Conservation (phyloP, 768 basidiomycete species). For the Fomitopsis serialis region DNA sequence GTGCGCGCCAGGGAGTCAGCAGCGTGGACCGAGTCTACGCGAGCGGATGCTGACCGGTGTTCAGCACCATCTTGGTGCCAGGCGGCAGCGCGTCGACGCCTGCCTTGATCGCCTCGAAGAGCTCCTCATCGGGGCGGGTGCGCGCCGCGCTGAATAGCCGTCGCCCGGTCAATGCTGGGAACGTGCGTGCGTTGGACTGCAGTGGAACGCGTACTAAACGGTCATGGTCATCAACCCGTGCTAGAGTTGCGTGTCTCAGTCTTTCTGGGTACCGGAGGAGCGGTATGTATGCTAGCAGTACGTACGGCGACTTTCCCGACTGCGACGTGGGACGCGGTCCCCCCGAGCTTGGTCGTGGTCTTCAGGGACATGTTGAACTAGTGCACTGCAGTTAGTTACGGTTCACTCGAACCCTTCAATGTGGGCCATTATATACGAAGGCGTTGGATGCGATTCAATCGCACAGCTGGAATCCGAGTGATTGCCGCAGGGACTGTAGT, state of each 20-base stretch:
- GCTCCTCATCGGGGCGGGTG: conserved; percentile 47
- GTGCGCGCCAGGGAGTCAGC: conserved; percentile 4
- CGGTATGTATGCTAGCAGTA: conserved; percentile 14
- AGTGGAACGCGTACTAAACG: conserved; percentile 27
- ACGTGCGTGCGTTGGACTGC: neutral
- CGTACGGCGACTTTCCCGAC: conserved; percentile 37
- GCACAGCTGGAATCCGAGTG: too few relatives aligned
- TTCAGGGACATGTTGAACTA: conserved; percentile 20
- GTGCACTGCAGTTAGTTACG: too few relatives aligned
- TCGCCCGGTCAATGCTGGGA: neutral
- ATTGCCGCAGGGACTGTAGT: too few relatives aligned
- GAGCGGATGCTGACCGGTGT: conserved; percentile 34
- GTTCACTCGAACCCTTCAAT: too few relatives aligned
- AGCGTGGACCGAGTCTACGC: neutral
- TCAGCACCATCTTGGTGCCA: conserved; percentile 44
- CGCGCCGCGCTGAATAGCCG: conserved; percentile 11
- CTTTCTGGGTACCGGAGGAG: conserved; percentile 9
- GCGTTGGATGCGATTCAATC: too few relatives aligned
- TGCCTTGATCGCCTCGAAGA: conserved; percentile 57
- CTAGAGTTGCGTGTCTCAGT: conserved; percentile 6
- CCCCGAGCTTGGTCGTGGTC: conserved; percentile 31
- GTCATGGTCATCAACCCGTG: conserved; percentile 60
- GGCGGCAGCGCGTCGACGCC: conserved; percentile 37
- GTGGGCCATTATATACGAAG: too few relatives aligned
- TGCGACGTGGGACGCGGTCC: conserved; percentile 30